These are phyloP conservation scores for Hysterium pulicare DNA, from an alignment of 2,329 filamentous ascomycete genomes.

Conservation along the genomic window DNA sequence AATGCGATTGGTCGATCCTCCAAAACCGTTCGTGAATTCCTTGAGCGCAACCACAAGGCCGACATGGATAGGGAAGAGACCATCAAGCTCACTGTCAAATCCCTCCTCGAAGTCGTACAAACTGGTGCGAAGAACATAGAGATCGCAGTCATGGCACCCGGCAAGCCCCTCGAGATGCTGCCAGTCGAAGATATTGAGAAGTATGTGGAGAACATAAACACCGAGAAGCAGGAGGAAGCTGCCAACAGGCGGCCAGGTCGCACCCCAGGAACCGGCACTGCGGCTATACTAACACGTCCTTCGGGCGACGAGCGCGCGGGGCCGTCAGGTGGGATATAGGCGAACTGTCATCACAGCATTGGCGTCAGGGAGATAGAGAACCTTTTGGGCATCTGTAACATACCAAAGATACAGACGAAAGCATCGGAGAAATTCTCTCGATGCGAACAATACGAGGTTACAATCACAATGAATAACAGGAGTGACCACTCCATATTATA, in stretches of 20 bases:
- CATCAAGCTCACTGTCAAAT: conserved; percentile 97
- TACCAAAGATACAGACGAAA: too few species aligned
- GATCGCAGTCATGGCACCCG: conserved; percentile 96
- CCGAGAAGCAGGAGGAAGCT: conserved; percentile 98
- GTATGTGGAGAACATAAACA: conserved; percentile 98
- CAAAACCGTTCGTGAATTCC: conserved; percentile 98
- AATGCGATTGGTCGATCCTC: conserved; percentile 97
- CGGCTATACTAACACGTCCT: conserved; percentile 70
- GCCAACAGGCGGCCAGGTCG: conserved; percentile 77
- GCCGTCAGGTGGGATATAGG: conserved; percentile 9
- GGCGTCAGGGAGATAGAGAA: conserved; percentile 27
- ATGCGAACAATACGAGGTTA: too few species aligned
- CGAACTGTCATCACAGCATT: conserved; percentile 19
- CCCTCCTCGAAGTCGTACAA: conserved; percentile 93
- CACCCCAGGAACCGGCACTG: conserved; percentile 65
- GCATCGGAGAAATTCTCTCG: too few species aligned
- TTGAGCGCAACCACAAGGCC: conserved; percentile 98
- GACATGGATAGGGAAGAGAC: conserved; percentile 95
- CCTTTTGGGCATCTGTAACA: conserved; percentile 24
- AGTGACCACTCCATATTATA: too few species aligned
- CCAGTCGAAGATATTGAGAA: conserved; percentile 93
- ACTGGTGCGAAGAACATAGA: conserved; percentile 99
- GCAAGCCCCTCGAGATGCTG: conserved; percentile 87
- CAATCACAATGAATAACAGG: too few species aligned
- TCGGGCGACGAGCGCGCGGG: conserved; percentile 37